These are phyloP conservation scores for Neurospora sp. DNA, from an alignment of 495 filamentous ascomycete species.

Conservation along the genomic window DNA sequence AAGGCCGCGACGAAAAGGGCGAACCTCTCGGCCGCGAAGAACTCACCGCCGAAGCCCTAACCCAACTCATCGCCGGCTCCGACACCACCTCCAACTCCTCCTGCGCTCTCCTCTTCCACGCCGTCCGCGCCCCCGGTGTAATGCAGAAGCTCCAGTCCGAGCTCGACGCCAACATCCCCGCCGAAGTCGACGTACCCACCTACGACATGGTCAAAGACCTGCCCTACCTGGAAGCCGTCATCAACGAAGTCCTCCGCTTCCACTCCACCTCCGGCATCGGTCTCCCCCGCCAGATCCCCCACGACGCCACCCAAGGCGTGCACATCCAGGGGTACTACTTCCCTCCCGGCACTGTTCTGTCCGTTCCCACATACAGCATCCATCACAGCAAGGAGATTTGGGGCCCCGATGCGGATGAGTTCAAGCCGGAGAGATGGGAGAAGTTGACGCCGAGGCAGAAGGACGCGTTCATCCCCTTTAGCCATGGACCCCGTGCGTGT, in stretches of 20 bases:
- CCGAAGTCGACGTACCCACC: slow-evolving; percentile 50
- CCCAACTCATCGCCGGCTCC: slow-evolving; percentile 82
- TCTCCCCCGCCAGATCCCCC: slow-evolving; percentile 70
- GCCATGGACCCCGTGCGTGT: slow-evolving; percentile 68
- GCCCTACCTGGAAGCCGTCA: slow-evolving; percentile 66
- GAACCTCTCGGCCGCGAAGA: slow-evolving; percentile 64
- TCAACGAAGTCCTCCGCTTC: slow-evolving; percentile 83
- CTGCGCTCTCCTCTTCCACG: slow-evolving; percentile 77
- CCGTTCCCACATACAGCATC: slow-evolving; percentile 79
- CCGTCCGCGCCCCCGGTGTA: slow-evolving; percentile 58
- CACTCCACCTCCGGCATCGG: slow-evolving; percentile 85
- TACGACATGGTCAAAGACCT: slow-evolving; percentile 67
- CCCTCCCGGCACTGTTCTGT: slow-evolving; percentile 64
- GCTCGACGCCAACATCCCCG: slow-evolving; percentile 59
- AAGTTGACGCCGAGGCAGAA: slow-evolving; percentile 55
- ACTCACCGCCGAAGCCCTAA: slow-evolving; percentile 79
- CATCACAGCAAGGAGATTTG: slow-evolving; percentile 77
- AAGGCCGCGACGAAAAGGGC: slow-evolving; percentile 74
- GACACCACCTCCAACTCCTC: slow-evolving; percentile 87
- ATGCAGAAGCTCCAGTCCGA: slow-evolving; percentile 59
- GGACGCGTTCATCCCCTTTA: slow-evolving; percentile 76
- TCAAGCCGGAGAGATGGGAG: slow-evolving; percentile 70
- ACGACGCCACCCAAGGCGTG: slow-evolving; percentile 36
- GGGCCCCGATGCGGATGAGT: slow-evolving; percentile 70
- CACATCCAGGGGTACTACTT: slow-evolving; percentile 50